Percentiles rank a stretch among this genome's conserved stretches.
phyloP scores from a whole-genome alignment of 768 basidiomycete species.

The Boletus fagicola region DNA sequence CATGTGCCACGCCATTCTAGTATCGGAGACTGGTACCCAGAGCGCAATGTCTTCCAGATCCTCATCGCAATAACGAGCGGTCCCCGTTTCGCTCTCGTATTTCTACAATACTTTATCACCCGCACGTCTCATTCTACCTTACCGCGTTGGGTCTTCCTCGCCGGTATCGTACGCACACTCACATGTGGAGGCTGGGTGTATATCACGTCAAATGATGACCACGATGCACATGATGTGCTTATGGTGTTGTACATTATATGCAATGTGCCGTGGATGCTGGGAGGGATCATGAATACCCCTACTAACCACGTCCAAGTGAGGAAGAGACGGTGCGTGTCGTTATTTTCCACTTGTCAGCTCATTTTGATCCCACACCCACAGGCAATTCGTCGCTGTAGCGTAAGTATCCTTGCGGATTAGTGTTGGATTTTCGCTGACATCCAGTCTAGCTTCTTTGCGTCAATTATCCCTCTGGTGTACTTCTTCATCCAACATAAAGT shows the following conservation, averaged over 20 bases:
- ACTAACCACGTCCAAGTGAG: slow-evolving; percentile 37
- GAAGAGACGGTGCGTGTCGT: slow-evolving; percentile 47
- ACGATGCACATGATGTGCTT: slow-evolving; percentile 79
- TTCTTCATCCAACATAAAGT: slow-evolving; percentile 88
- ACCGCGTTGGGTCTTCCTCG: slow-evolving; percentile 52
- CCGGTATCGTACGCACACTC: slow-evolving; percentile 71
- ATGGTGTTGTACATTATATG: slow-evolving; percentile 86
- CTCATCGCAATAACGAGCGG: slow-evolving; percentile 85
- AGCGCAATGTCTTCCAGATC: slow-evolving; percentile 81
- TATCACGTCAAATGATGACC: slow-evolving; percentile 81
- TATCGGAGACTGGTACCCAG: slow-evolving; percentile 90
- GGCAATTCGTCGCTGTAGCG: slow-evolving; percentile 53
- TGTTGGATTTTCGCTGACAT: slow-evolving; percentile 2
- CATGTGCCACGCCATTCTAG: slow-evolving; percentile 37
- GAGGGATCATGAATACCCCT: slow-evolving; percentile 60
- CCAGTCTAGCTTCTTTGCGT: slow-evolving; percentile 60
- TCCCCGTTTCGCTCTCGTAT: slow-evolving; percentile 70
- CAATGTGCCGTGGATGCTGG: slow-evolving; percentile 88
- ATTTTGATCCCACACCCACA: slow-evolving; percentile 25
- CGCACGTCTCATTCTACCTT: slow-evolving; percentile 42
- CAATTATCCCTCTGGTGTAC: slow-evolving; percentile 73
- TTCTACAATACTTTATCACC: slow-evolving; percentile 61
- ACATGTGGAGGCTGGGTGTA: slow-evolving; percentile 92
- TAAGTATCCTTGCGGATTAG: slow-evolving; percentile 17
- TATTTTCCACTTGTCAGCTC: not conserved